Evolutionary conservation across 2,329 filamentous ascomycete genomes (phyloP).

Genomic region (Fusarium albosuccineum): DNA sequence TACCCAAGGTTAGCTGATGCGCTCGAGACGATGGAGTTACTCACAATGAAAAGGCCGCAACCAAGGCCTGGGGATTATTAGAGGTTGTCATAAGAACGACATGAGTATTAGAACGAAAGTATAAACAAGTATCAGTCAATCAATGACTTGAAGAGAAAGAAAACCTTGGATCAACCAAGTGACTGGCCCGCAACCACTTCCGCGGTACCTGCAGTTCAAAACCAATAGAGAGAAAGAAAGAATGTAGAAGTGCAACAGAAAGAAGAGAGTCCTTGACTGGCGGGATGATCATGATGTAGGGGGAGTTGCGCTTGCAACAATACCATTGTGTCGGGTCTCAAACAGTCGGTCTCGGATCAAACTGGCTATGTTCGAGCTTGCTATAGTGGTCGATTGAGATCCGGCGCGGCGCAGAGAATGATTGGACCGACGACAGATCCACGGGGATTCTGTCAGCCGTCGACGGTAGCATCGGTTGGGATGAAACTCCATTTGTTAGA

Average conservation of each 20-base stretch:
- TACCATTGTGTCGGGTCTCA: slow-evolving; percentile 36
- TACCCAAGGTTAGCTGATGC: slow-evolving; percentile 45
- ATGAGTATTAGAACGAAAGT: slow-evolving; percentile 46
- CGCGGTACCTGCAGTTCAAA: slow-evolving; percentile 31
- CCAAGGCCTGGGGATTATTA: slow-evolving; percentile 61
- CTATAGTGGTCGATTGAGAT: slow-evolving; percentile 31
- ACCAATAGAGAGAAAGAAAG: slow-evolving; percentile 31
- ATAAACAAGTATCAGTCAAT: slow-evolving; percentile 49
- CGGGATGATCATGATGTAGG: slow-evolving; percentile 19
- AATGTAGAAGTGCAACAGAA: slow-evolving; percentile 30
- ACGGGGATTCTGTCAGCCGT: slow-evolving; percentile 33
- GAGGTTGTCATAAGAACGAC: slow-evolving; percentile 59
- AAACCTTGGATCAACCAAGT: slow-evolving; percentile 39
- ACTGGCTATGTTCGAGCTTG: slow-evolving; percentile 45
- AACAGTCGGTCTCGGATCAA: slow-evolving; percentile 42
- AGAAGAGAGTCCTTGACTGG: slow-evolving; percentile 19
- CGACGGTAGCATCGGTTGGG: slow-evolving; percentile 54
- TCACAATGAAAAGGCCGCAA: slow-evolving; percentile 69
- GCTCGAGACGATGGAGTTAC: slow-evolving; percentile 35
- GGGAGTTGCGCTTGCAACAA: slow-evolving; percentile 39
- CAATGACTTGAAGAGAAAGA: slow-evolving; percentile 40
- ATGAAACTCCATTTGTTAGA: slow-evolving; percentile 63
- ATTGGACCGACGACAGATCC: slow-evolving; percentile 38
- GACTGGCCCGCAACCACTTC: slow-evolving; percentile 27
- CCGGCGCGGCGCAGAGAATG: slow-evolving; percentile 28